Base-by-base conservation (phyloP, 2,329 filamentous ascomycete genomes). In the Didymella segeticola region DNA sequence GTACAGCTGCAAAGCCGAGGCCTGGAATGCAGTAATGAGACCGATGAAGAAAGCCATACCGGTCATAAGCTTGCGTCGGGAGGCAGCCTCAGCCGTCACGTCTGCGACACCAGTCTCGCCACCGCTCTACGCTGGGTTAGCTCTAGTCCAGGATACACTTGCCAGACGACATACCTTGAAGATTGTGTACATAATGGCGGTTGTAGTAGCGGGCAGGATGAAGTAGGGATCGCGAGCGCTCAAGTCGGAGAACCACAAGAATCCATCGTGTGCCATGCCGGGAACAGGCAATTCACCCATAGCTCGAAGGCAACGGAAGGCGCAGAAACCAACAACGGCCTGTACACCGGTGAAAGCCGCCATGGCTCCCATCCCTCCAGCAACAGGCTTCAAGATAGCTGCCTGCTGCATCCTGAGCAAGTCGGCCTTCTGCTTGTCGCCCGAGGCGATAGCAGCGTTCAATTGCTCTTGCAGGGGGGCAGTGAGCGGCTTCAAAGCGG, bases 211-310 rank as follows among this genome's bases (percentile, higher is more conserved):
- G 1, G 95, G 95, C 26, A 98, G 77, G 33, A 95, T 73, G 63
- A 85, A 93, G 66, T 82, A 88, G 0, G 95, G 93, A 74, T 99
- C 95, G 2, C 84, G 74, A 19, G 86, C 70, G 0, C 91, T 88
- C 58, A 99, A 75, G 72, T 98, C 89, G 1, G 79, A 76, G 62
- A 98, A 84, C 95, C 95, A 99, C 33, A 87, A 76, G 29, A 87
- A 76, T 2, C 90, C 88, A 26, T 89, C 90, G 1, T 77, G 78
- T 64, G 90, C 84, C 60, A 98, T 74, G 1, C 86, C 88, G 0
- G 93, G 93, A 5, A 97, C 91, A 4, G 93, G 93, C 41, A 98
- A 78, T 19, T 80, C 74, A 1, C 85, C 76, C 89, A 96, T 96
- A 62, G 82, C 87, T 47, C 85, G 83, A 59, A 96, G 74, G 38